These are phyloP conservation scores for Penicillium waksmanii DNA, from an alignment of 495 filamentous ascomycete genomes.

Conservation along the genomic window DNA sequence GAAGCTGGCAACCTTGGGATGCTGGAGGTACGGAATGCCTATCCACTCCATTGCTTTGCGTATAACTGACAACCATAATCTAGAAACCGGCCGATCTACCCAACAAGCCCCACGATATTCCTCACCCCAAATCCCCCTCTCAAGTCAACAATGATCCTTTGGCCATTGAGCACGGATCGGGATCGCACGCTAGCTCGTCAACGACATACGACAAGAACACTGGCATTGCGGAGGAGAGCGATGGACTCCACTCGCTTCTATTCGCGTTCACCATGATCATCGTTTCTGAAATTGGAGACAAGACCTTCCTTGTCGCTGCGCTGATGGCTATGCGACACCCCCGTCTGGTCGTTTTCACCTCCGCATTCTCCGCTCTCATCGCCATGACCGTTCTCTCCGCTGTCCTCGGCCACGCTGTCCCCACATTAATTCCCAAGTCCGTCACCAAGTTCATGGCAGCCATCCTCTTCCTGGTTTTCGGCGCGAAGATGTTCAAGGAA, in stretches of 20 bases:
- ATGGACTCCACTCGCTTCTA: constrained; percentile 86
- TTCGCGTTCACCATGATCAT: constrained; percentile 97
- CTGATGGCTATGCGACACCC: constrained; percentile 99
- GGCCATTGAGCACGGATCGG: constrained; percentile 57
- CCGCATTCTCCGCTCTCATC: constrained; percentile 87
- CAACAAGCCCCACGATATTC: constrained; percentile 76
- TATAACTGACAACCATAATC: constrained; percentile 19
- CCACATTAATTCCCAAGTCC: constrained; percentile 84
- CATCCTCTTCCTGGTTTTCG: constrained; percentile 85
- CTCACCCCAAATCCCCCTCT: constrained; percentile 71
- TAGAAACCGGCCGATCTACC: constrained; percentile 86
- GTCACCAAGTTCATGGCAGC: constrained; percentile 87
- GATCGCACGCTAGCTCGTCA: constrained; percentile 32
- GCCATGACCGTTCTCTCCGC: constrained; percentile 97
- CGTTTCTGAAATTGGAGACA: constrained; percentile 97
- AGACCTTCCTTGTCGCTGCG: constrained; percentile 95
- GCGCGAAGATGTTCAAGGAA: constrained; percentile 81
- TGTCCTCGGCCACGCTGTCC: constrained; percentile 91
- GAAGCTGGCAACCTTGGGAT: constrained; percentile 53
- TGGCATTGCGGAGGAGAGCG: constrained; percentile 61
- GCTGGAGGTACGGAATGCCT: constrained; percentile 63
- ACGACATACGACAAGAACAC: constrained; percentile 39
- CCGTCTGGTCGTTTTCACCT: constrained; percentile 87
- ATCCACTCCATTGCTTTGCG: constrained; percentile 4
- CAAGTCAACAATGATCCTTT: constrained; percentile 66